Conservation (phyloP, 2,329 filamentous ascomycete genomes). For the Fusarium beomiforme region DNA sequence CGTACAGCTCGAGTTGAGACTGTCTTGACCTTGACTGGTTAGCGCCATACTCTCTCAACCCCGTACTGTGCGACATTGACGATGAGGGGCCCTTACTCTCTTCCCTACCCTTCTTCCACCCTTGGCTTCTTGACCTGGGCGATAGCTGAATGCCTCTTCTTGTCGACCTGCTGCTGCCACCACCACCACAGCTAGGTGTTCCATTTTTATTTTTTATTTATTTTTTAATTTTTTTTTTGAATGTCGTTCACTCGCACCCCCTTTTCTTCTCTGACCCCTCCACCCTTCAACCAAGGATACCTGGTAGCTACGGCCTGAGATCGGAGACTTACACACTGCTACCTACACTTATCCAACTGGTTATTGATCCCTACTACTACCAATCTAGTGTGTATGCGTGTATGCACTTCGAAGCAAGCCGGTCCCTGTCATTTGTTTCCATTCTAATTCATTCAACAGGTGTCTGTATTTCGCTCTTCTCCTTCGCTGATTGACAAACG, state of each 20-base stretch:
- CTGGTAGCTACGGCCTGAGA: constrained; percentile 32
- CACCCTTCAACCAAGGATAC: constrained; percentile 26
- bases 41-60: constrained; percentile 31
- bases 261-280: constrained; percentile 17
- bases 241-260: constrained; percentile 19
- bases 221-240: too few relatives aligned
- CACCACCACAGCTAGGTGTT: constrained; percentile 30
- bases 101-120: constrained; percentile 29
- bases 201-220: too few relatives aligned
- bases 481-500: constrained; percentile 37
- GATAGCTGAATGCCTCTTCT: constrained; percentile 39
- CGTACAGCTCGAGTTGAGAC: constrained; percentile 37
- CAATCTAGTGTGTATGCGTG: constrained; percentile 31
- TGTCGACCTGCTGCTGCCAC: constrained; percentile 36
- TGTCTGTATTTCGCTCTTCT: constrained; percentile 26
- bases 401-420: constrained; percentile 34
- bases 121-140: constrained; percentile 20
- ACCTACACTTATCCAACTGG: constrained; percentile 26
- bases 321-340: constrained; percentile 35
- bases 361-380: constrained; percentile 39
- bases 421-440: constrained; percentile 32
- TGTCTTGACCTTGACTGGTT: constrained; percentile 38
- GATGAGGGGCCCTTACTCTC: constrained; percentile 23
- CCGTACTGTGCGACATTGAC: constrained; percentile 41
- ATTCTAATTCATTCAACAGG: constrained; percentile 38